Evolutionary conservation across 2,329 filamentous ascomycete species (phyloP).

Genomic region (Chaetomium sp.): DNA sequence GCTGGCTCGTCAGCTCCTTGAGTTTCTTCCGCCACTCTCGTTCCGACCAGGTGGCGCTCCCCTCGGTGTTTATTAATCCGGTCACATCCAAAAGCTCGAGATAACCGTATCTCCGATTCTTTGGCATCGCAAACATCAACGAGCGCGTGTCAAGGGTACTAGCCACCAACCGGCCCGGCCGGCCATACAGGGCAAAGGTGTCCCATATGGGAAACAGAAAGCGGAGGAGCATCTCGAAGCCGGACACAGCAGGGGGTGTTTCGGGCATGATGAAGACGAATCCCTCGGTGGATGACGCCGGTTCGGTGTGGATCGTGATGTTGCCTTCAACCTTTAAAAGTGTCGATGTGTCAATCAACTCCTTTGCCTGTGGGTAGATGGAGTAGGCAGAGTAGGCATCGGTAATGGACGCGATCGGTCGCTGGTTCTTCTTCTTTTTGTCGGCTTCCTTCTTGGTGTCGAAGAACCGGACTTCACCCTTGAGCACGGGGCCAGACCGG

Average conservation of each 20-base stretch:
- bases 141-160: slow-evolving; percentile 85
- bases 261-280: slow-evolving; percentile 99
- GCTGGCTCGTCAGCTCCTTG: slow-evolving; percentile 81
- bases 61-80: slow-evolving; percentile 74
- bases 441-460: slow-evolving; percentile 73
- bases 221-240: slow-evolving; percentile 92
- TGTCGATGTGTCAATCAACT: slow-evolving; percentile 90
- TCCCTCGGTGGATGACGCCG: slow-evolving; percentile 79
- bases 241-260: slow-evolving; percentile 83
- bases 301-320: slow-evolving; percentile 81
- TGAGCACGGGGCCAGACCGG: slow-evolving; percentile 67
- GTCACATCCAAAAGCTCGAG: slow-evolving; percentile 86
- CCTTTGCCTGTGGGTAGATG: slow-evolving; percentile 93
- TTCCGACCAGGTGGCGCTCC: slow-evolving; percentile 78
- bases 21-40: slow-evolving; percentile 85
- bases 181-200: slow-evolving; percentile 86
- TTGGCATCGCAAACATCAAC: slow-evolving; percentile 98
- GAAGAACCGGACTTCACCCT: slow-evolving; percentile 93
- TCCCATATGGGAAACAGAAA: slow-evolving; percentile 95
- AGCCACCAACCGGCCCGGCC: slow-evolving; percentile 81
- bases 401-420: slow-evolving; percentile 87
- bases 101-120: slow-evolving; percentile 84
- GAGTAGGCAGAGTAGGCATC: slow-evolving; percentile 92
- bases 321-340: slow-evolving; percentile 90
- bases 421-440: slow-evolving; percentile 81